phyloP scores from a whole-genome alignment of 306 rosid genomes.

The Carpinus viminea region DNA sequence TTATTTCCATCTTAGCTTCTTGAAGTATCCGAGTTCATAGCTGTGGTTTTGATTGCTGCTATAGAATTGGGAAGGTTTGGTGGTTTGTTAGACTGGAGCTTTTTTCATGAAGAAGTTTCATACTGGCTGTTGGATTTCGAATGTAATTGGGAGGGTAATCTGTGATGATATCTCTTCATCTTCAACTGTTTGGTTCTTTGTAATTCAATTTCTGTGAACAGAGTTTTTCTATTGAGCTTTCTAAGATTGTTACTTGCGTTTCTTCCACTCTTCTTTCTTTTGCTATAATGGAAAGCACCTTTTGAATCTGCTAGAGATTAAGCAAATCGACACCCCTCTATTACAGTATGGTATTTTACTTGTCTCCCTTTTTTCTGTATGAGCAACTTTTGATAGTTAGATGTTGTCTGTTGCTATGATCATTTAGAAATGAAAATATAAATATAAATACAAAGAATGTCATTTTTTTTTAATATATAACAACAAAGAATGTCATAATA shows the following conservation, averaged over 20 bases:
- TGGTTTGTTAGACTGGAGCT: neutral
- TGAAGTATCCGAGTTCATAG: slow-evolving; percentile 24
- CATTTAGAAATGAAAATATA: too few species aligned
- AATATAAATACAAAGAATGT: too few species aligned
- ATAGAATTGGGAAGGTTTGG: neutral
- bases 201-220: neutral
- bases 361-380: neutral
- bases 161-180: slow-evolving; percentile 6
- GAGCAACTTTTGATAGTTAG: too few species aligned
- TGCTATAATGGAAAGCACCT: neutral
- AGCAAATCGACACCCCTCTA: neutral
- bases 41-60: neutral
- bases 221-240: neutral
- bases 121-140: neutral
- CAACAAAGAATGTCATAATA: too few species aligned
- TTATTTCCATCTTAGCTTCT: slow-evolving; percentile 57
- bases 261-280: neutral
- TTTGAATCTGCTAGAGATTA: neutral
- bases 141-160: neutral
- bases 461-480: too few species aligned
- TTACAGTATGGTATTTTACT: neutral
- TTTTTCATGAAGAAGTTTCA: neutral
- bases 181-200: neutral
- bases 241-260: neutral
- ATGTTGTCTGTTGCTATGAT: too few species aligned